Conservation (phyloP, 108 stramenopile genomes). For the Fragilariopsis cylindrus region DNA sequence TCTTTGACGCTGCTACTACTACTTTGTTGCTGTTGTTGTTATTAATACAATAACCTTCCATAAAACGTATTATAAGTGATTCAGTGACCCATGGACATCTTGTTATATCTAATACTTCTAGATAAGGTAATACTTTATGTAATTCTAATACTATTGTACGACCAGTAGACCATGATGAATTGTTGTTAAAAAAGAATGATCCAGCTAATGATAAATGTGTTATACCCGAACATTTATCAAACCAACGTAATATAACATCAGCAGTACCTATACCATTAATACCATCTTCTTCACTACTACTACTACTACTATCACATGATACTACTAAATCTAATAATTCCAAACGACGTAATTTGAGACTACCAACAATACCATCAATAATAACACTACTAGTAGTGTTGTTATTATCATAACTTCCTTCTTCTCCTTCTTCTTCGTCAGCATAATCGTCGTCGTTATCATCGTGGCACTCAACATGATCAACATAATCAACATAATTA, state of each 20-base stretch:
- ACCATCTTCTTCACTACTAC: neutral
- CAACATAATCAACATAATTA: neutral
- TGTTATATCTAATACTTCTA: constrained; percentile 29
- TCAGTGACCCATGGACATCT: constrained; percentile 24
- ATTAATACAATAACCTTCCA: neutral
- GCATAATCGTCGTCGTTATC: neutral
- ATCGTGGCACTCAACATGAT: neutral
- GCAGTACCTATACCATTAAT: neutral
- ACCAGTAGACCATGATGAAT: neutral
- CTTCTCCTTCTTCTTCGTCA: neutral
- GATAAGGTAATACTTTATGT: constrained; percentile 18
- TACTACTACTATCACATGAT: neutral
- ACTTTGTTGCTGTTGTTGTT: neutral
- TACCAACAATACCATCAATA: neutral
- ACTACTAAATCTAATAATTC: constrained; percentile 23
- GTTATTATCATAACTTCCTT: neutral
- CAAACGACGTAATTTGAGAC: constrained; percentile 19
- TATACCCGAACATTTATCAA: constrained; percentile 23
- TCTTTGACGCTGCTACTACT: neutral
- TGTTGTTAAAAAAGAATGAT: constrained; percentile 7
- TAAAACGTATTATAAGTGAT: neutral
- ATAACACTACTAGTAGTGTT: neutral
- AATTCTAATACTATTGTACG: neutral
- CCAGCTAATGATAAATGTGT: constrained; percentile 37
- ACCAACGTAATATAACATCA: neutral